Evolutionary conservation across 352 stramenopile species (phyloP).

Genomic region (Globisporangium apiculatum): DNA sequence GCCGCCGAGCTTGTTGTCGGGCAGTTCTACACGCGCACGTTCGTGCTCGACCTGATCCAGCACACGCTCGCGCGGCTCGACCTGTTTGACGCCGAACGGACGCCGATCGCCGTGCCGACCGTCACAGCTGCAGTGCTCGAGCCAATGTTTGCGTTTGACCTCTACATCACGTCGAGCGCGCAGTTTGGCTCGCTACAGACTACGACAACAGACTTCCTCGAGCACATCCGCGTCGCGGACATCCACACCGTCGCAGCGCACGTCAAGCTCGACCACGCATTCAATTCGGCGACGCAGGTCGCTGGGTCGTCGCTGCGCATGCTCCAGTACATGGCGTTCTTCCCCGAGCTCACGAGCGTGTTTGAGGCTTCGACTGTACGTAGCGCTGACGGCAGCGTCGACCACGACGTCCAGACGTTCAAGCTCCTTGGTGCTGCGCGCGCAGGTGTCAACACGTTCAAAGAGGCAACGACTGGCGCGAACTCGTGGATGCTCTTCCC

Average conservation of each 20-base stretch:
- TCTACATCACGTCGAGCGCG: constrained; percentile 24
- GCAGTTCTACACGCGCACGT: constrained; percentile 33
- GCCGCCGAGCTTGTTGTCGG: constrained; percentile 26
- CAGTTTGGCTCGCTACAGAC: not conserved
- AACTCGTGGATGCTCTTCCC: constrained; percentile 24
- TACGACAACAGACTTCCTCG: constrained; percentile 12
- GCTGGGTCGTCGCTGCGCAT: constrained; percentile 31
- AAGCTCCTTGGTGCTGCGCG: constrained; percentile 27
- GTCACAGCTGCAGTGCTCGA: constrained; percentile 14
- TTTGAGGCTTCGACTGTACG: constrained; percentile 7
- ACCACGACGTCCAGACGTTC: constrained; percentile 25
- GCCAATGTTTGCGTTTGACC: constrained; percentile 20
- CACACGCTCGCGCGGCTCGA: constrained; percentile 8
- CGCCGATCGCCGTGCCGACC: constrained; percentile 15
- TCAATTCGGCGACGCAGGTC: constrained; percentile 12
- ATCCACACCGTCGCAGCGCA: constrained; percentile 13
- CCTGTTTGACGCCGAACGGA: constrained; percentile 4
- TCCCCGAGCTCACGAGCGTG: constrained; percentile 26
- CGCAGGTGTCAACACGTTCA: constrained; percentile 29
- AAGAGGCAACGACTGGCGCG: constrained; percentile 20
- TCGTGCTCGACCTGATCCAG: constrained; percentile 28
- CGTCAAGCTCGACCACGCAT: constrained; percentile 26
- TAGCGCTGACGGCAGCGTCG: not conserved
- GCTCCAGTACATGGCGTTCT: constrained; percentile 33
- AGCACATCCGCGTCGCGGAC: constrained; percentile 17